A percentile compares a stretch with the other conserved stretches of the same genome.
Conservation (phyloP, 768 basidiomycete genomes). For the Pleurotus tuber-regium region DNA sequence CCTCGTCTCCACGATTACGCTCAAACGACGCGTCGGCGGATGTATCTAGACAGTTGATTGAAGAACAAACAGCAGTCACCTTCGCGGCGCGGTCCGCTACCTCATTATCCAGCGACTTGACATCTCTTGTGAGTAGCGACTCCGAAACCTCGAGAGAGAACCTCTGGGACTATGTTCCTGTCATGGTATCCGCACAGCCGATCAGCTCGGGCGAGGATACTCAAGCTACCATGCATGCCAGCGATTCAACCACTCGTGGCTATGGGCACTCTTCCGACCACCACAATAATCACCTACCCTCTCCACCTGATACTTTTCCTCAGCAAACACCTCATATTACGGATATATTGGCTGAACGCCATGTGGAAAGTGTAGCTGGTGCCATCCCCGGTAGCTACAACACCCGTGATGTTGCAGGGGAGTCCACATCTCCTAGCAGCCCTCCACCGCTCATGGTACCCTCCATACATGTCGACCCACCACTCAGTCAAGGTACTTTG, state of each 20-base stretch:
- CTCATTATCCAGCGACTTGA: constrained; percentile 3
- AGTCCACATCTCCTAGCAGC: constrained; percentile 1
- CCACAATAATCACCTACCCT: constrained; percentile 1
- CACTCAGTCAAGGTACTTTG: neutral
- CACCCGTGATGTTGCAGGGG: neutral
- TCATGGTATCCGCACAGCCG: neutral
- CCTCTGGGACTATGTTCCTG: neutral
- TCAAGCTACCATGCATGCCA: neutral
- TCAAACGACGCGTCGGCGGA: neutral
- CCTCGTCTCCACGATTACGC: neutral
- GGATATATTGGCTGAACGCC: neutral
- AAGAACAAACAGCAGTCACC: constrained; percentile 6
- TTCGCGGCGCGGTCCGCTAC: constrained; percentile 4
- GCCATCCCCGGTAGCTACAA: neutral
- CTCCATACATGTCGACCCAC: neutral
- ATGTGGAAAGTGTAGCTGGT: neutral
- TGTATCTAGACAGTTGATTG: neutral
- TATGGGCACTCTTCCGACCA: neutral
- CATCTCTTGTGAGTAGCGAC: neutral
- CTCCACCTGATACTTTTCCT: constrained; percentile 1
- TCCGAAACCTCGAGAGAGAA: neutral
- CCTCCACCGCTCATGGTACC: constrained; percentile 6
- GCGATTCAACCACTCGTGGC: neutral
- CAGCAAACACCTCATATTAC: constrained; percentile 1
- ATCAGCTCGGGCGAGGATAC: neutral